phyloP scores from a whole-genome alignment of 768 basidiomycete genomes.

The Suillus lakei region DNA sequence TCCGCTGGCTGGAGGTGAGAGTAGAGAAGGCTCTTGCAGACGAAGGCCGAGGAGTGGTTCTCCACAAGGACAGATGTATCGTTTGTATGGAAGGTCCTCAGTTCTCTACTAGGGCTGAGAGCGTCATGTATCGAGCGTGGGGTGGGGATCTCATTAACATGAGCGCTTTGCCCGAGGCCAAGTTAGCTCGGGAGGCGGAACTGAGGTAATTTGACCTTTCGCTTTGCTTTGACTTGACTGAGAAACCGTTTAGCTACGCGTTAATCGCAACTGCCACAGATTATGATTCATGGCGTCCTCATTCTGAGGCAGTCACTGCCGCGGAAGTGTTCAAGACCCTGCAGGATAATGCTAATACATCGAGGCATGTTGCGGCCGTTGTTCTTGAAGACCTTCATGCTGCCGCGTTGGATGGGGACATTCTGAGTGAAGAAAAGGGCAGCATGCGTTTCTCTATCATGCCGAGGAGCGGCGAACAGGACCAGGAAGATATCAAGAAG shows the following conservation, averaged over 20 bases:
- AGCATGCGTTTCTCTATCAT: slow-evolving; percentile 89
- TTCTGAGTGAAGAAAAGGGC: slow-evolving; percentile 74
- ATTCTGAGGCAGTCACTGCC: slow-evolving; percentile 83
- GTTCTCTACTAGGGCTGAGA: slow-evolving; percentile 98
- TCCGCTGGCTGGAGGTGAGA: slow-evolving; percentile 65
- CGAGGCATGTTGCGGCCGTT: slow-evolving; percentile 72
- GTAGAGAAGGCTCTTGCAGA: slow-evolving; percentile 66
- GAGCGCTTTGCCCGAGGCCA: slow-evolving; percentile 97
- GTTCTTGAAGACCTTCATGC: slow-evolving; percentile 74
- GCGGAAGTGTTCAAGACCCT: slow-evolving; percentile 92
- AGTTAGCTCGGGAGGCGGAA: slow-evolving; percentile 95
- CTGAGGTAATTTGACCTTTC: slow-evolving; percentile 58
- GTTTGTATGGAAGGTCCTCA: slow-evolving; percentile 98
- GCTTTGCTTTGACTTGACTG: not conserved
- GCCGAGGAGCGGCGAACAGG: slow-evolving; percentile 62
- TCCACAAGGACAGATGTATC: slow-evolving; percentile 85
- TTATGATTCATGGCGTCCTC: slow-evolving; percentile 93
- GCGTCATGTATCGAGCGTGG: slow-evolving; percentile 90
- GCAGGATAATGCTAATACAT: slow-evolving; percentile 83
- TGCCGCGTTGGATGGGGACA: slow-evolving; percentile 53
- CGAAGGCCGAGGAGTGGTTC: slow-evolving; percentile 61
- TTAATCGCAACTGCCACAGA: slow-evolving; percentile 91
- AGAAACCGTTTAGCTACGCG: slow-evolving; percentile 67
- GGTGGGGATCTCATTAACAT: slow-evolving; percentile 96
- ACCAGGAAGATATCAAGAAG: slow-evolving; percentile 65